Evolutionary conservation across 1,139 yeast species (phyloP).

Genomic region (Candida anutae): DNA sequence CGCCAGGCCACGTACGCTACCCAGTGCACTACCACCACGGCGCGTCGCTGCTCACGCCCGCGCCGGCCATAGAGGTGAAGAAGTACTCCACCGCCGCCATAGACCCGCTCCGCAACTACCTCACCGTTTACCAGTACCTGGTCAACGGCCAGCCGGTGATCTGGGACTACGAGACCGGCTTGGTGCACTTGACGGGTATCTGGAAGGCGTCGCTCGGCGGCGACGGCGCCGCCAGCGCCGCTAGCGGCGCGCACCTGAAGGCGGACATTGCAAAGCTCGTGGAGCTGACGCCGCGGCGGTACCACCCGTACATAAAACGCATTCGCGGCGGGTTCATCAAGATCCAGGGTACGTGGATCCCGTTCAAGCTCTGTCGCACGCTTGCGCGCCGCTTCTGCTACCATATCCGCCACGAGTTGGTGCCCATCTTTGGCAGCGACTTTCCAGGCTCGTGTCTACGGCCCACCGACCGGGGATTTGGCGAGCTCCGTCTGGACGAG

Average conservation of each 20-base stretch:
- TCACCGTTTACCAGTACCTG: constrained; percentile 68
- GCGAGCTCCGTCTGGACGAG: constrained; percentile 44
- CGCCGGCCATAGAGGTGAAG: constrained; percentile 44
- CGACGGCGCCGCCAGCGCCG: constrained; percentile 3
- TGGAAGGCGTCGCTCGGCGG: constrained; percentile 65
- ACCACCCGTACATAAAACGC: constrained; percentile 57
- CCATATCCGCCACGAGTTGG: constrained; percentile 64
- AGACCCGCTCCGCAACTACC: constrained; percentile 46
- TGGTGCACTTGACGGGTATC: constrained; percentile 83
- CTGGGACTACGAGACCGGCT: constrained; percentile 87
- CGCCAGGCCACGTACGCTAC: not conserved
- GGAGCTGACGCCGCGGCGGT: constrained; percentile 64
- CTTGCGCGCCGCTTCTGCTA: constrained; percentile 74
- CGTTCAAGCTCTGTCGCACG: constrained; percentile 58
- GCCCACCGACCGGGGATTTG: constrained; percentile 64
- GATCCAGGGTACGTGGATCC: constrained; percentile 95
- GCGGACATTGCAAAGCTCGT: constrained; percentile 72
- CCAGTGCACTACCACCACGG: not conserved
- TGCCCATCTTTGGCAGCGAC: constrained; percentile 71
- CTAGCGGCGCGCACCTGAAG: constrained; percentile 35
- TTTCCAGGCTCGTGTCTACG: constrained; percentile 66
- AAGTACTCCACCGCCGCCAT: constrained; percentile 72
- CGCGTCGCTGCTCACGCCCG: not conserved
- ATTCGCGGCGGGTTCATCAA: constrained; percentile 88
- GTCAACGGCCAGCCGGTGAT: constrained; percentile 63